Evolutionary conservation across 345 rosid species (phyloP).

Genomic region (Dipteronia dyeriana): DNA sequence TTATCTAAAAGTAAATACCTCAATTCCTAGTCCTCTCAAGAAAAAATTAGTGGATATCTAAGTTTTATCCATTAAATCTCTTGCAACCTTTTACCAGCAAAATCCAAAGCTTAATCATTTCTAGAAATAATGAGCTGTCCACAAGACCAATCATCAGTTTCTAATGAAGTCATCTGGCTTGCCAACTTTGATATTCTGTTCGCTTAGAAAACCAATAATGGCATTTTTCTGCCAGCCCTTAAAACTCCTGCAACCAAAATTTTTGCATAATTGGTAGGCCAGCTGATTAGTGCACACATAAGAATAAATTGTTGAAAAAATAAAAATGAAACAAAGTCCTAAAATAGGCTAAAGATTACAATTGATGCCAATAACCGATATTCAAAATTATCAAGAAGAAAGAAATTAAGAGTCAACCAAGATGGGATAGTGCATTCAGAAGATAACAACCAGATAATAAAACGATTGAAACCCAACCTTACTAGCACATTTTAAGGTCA

Average conservation of each 20-base stretch:
- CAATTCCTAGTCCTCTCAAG: background rate
- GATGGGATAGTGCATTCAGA: background rate
- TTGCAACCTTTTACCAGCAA: background rate
- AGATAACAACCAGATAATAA: background rate
- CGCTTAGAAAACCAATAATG: slow-evolving; percentile 57
- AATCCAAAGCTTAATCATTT: background rate
- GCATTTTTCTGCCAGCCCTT: slow-evolving; percentile 92
- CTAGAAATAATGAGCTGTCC: slow-evolving; percentile 7
- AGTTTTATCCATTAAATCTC: no score
- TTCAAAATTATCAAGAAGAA: background rate
- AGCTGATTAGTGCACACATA: background rate
- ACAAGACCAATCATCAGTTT: slow-evolving; percentile 16
- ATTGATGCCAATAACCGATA: background rate
- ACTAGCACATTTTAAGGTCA: background rate
- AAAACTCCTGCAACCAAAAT: slow-evolving; percentile 63
- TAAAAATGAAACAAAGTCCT: background rate
- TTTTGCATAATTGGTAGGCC: background rate
- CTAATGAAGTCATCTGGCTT: slow-evolving; percentile 58
- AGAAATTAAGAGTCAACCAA: background rate
- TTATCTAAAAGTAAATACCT: background rate
- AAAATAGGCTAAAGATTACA: background rate
- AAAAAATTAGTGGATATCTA: background rate
- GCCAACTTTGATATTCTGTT: slow-evolving; percentile 61
- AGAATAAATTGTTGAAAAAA: background rate
- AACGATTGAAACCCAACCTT: no score